A percentile compares a stretch with the other conserved stretches of the same genome.
Conservation (phyloP, 2,329 filamentous ascomycete genomes). For the Fusarium sarcochroum region DNA sequence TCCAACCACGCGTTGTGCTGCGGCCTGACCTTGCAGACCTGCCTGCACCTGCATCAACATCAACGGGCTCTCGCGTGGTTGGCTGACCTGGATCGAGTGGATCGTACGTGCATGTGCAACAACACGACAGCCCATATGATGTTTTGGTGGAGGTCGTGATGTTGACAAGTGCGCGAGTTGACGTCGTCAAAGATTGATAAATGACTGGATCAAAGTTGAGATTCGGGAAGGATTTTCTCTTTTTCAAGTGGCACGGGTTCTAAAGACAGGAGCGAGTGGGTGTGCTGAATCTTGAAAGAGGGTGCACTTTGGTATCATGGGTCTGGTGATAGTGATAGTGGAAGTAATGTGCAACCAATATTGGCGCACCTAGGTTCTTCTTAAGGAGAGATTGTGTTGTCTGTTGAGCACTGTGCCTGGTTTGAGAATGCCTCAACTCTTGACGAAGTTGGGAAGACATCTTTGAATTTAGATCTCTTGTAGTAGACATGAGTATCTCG, state of each 20-base stretch:
- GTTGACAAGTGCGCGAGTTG: constrained; percentile 1
- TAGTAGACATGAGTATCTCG: too few relatives aligned
- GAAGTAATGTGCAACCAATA: constrained; percentile 11
- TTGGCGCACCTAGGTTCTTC: constrained; percentile 3
- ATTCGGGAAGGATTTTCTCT: constrained; percentile 1
- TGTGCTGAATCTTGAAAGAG: constrained; percentile 22
- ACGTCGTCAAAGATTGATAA: neutral
- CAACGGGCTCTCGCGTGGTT: constrained; percentile 35
- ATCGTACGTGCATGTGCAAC: constrained; percentile 35
- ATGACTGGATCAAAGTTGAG: constrained; percentile 6
- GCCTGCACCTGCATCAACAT: constrained; percentile 37
- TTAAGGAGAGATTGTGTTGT: neutral
- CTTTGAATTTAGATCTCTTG: too few relatives aligned
- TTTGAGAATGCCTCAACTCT: neutral
- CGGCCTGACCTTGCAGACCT: constrained; percentile 42
- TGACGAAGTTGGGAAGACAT: too few relatives aligned
- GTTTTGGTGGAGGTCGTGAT: constrained; percentile 8
- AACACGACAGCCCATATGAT: constrained; percentile 14
- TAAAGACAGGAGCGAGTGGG: constrained; percentile 23
- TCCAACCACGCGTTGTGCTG: constrained; percentile 38
- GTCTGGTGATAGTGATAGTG: constrained; percentile 39
- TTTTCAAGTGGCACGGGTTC: constrained; percentile 8
- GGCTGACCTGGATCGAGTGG: constrained; percentile 36
- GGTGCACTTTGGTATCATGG: constrained; percentile 30
- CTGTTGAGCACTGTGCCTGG: neutral